These are phyloP conservation scores for Sclerospora graminicola DNA, from an alignment of 352 stramenopile species.

Conservation along the genomic window DNA sequence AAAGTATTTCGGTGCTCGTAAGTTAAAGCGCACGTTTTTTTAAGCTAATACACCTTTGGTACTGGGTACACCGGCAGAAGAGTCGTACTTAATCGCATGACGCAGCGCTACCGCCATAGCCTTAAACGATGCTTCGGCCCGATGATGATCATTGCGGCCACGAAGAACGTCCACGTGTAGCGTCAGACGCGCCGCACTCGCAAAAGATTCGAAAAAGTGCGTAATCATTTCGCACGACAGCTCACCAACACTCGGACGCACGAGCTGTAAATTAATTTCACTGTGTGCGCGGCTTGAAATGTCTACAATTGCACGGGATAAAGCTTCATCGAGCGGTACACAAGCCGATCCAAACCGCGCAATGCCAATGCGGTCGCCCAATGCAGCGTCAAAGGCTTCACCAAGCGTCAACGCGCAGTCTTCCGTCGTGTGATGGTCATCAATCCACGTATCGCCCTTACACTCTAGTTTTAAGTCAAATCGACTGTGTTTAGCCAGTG, in stretches of 20 bases:
- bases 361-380: slow-evolving; percentile 86
- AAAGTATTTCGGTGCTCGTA: no score
- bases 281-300: slow-evolving; percentile 90
- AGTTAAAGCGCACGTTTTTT: no score
- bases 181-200: slow-evolving; percentile 86
- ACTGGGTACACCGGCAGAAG: slow-evolving; percentile 78
- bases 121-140: slow-evolving; percentile 88
- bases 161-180: slow-evolving; percentile 90
- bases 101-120: slow-evolving; percentile 81
- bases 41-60: slow-evolving; percentile 88
- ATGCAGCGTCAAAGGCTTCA: slow-evolving; percentile 85
- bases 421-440: slow-evolving; percentile 95
- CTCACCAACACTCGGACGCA: slow-evolving; percentile 74
- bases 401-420: slow-evolving; percentile 92
- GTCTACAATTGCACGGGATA: slow-evolving; percentile 89
- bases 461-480: slow-evolving; percentile 86
- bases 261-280: slow-evolving; percentile 81
- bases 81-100: slow-evolving; percentile 64
- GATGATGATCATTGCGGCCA: slow-evolving; percentile 90
- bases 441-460: slow-evolving; percentile 92
- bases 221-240: slow-evolving; percentile 93
- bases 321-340: slow-evolving; percentile 86
- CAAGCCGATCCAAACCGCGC: slow-evolving; percentile 81
- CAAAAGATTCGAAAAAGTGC: slow-evolving; percentile 92
- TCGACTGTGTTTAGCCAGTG: slow-evolving; percentile 84